phyloP scores from a whole-genome alignment of 148 eudicot genomes.

The Linanthus parryae region DNA sequence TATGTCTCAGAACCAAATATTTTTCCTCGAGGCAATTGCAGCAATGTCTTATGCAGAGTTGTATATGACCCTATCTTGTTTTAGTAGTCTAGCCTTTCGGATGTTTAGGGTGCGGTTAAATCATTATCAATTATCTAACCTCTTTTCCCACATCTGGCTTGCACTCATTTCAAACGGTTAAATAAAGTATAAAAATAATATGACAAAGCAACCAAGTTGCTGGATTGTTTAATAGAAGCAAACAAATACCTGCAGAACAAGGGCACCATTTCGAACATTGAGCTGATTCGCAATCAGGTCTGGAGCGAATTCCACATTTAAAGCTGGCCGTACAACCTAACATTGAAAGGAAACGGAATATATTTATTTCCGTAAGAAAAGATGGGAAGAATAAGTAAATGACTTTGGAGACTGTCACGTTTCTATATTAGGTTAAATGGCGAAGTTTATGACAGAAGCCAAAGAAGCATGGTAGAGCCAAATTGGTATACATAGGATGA shows the following conservation, averaged over 20 bases:
- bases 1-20: no score
- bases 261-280: slow-evolving; percentile 93
- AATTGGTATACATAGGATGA: no score
- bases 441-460: not conserved
- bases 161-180: no score
- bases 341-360: not conserved
- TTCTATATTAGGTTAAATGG: not conserved
- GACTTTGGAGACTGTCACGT: not conserved
- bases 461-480: not conserved
- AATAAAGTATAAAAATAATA: no score
- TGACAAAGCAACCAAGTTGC: not conserved
- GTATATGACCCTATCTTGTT: no score
- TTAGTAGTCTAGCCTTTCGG: no score
- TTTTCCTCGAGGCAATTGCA: no score
- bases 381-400: not conserved
- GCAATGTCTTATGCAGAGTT: no score
- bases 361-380: not conserved
- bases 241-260: slow-evolving; percentile 58
- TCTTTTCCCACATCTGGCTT: no score
- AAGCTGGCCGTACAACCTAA: slow-evolving; percentile 81
- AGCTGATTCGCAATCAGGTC: slow-evolving; percentile 85
- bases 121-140: no score
- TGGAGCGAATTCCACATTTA: slow-evolving; percentile 81
- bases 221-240: no score
- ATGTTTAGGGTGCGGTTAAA: no score